Evolutionary conservation across 2,329 filamentous ascomycete species (phyloP).

Genomic region (Fusarium hainanense): DNA sequence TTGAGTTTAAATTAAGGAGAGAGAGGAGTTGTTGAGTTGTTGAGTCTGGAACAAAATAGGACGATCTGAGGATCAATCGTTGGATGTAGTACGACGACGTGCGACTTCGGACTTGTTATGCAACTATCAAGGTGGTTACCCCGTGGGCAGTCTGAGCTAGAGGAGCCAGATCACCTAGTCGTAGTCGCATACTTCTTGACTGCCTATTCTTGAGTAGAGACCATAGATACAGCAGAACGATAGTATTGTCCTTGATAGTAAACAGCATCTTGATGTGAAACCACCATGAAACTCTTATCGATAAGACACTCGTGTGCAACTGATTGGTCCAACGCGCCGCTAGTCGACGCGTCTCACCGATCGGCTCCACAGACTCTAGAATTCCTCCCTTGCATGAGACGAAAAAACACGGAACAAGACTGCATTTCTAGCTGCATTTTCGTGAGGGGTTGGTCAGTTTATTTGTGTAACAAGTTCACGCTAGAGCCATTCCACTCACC

Average conservation of each 20-base stretch:
- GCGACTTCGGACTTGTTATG: background rate
- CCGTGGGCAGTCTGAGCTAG: background rate
- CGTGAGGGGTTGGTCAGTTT: background rate
- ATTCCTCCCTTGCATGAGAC: background rate
- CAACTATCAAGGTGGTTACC: background rate
- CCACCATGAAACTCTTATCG: constrained; percentile 3
- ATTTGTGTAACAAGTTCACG: background rate
- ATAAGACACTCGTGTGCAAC: rapidly evolving
- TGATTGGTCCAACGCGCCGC: background rate
- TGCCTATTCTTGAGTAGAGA: no score
- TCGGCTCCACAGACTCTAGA: background rate
- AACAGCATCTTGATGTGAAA: background rate
- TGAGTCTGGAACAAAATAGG: background rate
- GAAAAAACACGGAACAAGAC: background rate
- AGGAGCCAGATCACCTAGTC: no score
- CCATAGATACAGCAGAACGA: background rate
- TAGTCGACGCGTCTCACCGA: background rate
- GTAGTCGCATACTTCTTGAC: no score
- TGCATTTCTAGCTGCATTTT: background rate
- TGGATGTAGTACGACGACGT: background rate
- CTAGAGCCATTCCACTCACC: background rate
- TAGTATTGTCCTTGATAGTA: background rate
- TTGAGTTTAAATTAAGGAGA: background rate
- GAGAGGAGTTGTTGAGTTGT: background rate
- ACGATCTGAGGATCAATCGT: background rate